phyloP scores from a whole-genome alignment of 768 basidiomycete species.

The Lactarius quietus region DNA sequence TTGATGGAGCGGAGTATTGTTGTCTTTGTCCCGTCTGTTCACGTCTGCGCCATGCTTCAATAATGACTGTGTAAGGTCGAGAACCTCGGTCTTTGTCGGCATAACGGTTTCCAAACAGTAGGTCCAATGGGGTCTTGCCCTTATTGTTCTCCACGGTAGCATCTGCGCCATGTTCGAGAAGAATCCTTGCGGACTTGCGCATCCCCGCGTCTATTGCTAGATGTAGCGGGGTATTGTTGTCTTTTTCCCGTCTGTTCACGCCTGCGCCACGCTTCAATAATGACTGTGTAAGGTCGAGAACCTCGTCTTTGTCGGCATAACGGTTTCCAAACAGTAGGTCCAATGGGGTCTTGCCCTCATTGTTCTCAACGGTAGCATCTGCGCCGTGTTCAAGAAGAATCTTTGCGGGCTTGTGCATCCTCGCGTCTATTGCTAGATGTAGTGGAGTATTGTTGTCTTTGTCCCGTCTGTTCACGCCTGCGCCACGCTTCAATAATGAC shows the following conservation, averaged over 20 bases:
- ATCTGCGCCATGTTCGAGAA: too few relatives aligned
- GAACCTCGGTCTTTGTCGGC: too few relatives aligned
- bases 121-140: too few relatives aligned
- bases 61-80: too few relatives aligned
- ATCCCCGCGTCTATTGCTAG: background rate
- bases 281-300: background rate
- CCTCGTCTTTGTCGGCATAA: background rate
- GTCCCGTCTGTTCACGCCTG: background rate
- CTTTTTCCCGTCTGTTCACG: background rate
- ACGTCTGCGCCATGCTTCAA: too few relatives aligned
- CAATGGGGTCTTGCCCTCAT: background rate
- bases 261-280: background rate
- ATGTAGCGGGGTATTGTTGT: background rate
- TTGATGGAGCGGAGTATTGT: too few relatives aligned
- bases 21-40: too few relatives aligned
- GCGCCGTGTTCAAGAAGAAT: background rate
- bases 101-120: too few relatives aligned
- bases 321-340: background rate
- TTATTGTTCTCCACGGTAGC: too few relatives aligned
- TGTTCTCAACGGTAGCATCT: background rate
- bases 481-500: too few relatives aligned
- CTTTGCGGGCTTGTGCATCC: background rate
- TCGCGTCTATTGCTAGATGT: too few relatives aligned
- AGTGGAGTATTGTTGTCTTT: too few relatives aligned
- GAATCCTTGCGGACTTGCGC: background rate